Evolutionary conservation across 139 green algal species (phyloP).

Genomic region (Picochlorum sp.): DNA sequence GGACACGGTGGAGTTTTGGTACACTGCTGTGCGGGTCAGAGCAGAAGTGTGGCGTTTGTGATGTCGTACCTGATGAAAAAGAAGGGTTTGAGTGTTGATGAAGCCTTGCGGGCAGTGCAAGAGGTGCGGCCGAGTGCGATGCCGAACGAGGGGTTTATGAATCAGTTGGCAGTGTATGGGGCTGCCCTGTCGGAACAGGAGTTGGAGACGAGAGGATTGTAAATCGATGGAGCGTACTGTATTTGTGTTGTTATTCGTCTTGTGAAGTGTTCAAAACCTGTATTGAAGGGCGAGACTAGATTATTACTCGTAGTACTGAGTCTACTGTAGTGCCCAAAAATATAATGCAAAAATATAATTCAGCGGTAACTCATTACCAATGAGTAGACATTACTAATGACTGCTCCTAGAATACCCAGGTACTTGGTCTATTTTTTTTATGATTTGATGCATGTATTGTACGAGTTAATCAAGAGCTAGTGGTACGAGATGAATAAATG

Average conservation of each 20-base stretch:
- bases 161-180: constrained; percentile 21
- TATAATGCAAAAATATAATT: too few species aligned
- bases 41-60: constrained; percentile 60
- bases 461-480: too few species aligned
- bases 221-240: neutral
- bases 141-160: constrained; percentile 72
- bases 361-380: too few species aligned
- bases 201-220: neutral
- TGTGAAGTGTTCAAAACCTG: too few species aligned
- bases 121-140: constrained; percentile 34
- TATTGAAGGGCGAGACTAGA: neutral
- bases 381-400: too few species aligned
- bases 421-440: too few species aligned
- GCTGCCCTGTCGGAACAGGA: too few species aligned
- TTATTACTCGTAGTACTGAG: neutral
- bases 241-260: neutral
- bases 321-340: neutral
- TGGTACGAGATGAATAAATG: too few species aligned
- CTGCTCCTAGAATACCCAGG: too few species aligned
- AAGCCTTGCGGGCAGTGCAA: constrained; percentile 36
- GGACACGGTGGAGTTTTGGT: constrained; percentile 55
- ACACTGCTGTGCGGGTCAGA: constrained; percentile 83
- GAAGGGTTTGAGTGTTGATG: neutral
- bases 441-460: too few species aligned
- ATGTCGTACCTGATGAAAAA: constrained; percentile 12